Evolutionary conservation across 441 rosid genomes (phyloP), one percentile per base, ranked within the genome.

Genomic region (Pelargonium cotyledonis): DNA sequence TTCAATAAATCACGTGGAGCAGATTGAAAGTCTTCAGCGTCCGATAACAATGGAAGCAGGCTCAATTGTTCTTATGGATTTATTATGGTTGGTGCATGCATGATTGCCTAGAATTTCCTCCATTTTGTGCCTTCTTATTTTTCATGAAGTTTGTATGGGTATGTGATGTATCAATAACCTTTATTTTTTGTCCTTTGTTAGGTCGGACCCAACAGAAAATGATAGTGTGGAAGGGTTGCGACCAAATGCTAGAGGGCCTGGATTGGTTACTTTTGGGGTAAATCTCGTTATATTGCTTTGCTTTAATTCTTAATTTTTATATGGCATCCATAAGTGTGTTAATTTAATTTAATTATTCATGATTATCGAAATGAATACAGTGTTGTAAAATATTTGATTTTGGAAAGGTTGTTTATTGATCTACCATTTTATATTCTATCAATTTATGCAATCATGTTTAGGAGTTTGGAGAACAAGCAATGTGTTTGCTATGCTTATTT

Each of bases 141-240:
- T 38, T 38, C 41, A 38, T 38, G 41, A 38, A 38, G 41, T 38
- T 38, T 6, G 41, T 38, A 38, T 38, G 7, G 8, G 7, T 38
- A 38, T 38, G 41, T 38, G 58, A 62, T 75, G 65, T 74, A 31
- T 44, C 65, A 53, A 53, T 69, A 44, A 44, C 65, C 40, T 49
- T 40, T 60, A 53, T 10, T 18, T 15, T 40, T 7, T 70, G 21
- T 72, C 72, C 63, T 76, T 58, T 75, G 57, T 49, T 78, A 95
- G 99, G 99, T 95, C 99, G n/a, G 99, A 92, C 81, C 99, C 99
- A 65, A 95, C 99, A 11, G 99, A 95, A 79, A 95, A 95, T 80
- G 99, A 95, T 75, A 95, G 99, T 14, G 97, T 95, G 64, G 99
- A 95, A 84, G 99, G 99, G 68, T 78, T 95, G 75, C 78, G 99